Evolutionary conservation across 345 rosid species (phyloP).

Genomic region (Camelina neglecta): DNA sequence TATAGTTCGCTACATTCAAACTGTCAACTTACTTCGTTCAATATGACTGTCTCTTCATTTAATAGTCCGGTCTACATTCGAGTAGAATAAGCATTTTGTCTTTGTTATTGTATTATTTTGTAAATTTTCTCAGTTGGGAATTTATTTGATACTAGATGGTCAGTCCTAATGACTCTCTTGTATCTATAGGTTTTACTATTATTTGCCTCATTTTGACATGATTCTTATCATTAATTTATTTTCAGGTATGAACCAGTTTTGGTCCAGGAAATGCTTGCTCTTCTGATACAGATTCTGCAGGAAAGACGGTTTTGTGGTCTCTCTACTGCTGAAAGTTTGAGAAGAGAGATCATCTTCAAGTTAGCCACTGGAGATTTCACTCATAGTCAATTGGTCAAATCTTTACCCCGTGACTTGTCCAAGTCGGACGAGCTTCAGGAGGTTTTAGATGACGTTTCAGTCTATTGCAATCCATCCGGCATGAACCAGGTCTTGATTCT

Average conservation of each 20-base stretch:
- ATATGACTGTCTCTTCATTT: slow-evolving; percentile 16
- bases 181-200: slow-evolving; percentile 13
- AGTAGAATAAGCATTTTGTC: slow-evolving; percentile 18
- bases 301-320: slow-evolving; percentile 92
- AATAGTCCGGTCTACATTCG: neutral
- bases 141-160: slow-evolving; percentile 29
- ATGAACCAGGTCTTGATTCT: slow-evolving; percentile 77
- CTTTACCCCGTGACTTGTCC: slow-evolving; percentile 84
- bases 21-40: slow-evolving; percentile 28
- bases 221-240: slow-evolving; percentile 29
- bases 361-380: slow-evolving; percentile 91
- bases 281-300: slow-evolving; percentile 82
- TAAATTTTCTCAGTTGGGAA: neutral
- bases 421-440: slow-evolving; percentile 79
- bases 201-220: slow-evolving; percentile 19
- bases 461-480: slow-evolving; percentile 82
- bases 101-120: neutral
- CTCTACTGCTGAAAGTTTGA: slow-evolving; percentile 72
- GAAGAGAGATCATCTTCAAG: slow-evolving; percentile 85
- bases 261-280: slow-evolving; percentile 85
- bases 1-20: slow-evolving; percentile 24
- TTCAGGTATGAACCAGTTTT: slow-evolving; percentile 87
- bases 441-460: slow-evolving; percentile 72
- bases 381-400: slow-evolving; percentile 85
- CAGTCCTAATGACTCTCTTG: slow-evolving; percentile 16